Base-by-base conservation (phyloP, 2,329 filamentous ascomycete genomes). In the Magnaporthales sp. region DNA sequence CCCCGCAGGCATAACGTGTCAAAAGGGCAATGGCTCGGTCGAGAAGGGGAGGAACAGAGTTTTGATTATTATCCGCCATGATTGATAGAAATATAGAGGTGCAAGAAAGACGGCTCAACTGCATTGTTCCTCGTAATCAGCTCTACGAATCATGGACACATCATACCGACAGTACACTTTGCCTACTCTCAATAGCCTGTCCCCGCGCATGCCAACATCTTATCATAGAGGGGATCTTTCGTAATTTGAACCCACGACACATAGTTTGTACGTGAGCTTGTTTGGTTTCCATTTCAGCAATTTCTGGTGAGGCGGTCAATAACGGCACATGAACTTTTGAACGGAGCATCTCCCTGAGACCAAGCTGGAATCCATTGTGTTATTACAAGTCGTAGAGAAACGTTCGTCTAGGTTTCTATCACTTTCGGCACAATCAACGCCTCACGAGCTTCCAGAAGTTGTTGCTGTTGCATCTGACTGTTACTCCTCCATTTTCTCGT, bases 401-500 rank as follows among this genome's bases (percentile, higher is more conserved):
- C 54, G 54, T 58, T 58, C n/a, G 54, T 58, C 54, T 58, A 58
- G 54, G 54, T 58, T 58, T 58, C 22, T 58, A 26, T 58, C 54
- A 58, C n/a, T 56, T 7, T 26, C 54, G 24, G 22, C 54, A 13
- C 4, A 58, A 22, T 26, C 24, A 58, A 26, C 22, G 54, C 54
- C 24, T 58, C 24, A 11, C 11, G 24, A 58, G n/a, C 22, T 26
- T 22, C 54, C 22, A 58, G 54, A 26, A 58, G 54, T 22, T n/a
- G 54, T 11, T 38, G 8, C 7, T 38, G 7, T 38, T 24, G 54
- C 24, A 26, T 26, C 54, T 10, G 19, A 15, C 38, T 38, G 64
- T 77, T 79, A 96, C 79, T 95, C 92, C 81, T 96, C 91, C 93
- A 97, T 97, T 84, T 91, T 92, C 31, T 86, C 86, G 10, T 85